Percentiles rank a stretch among this genome's conserved stretches.
phyloP scores from a whole-genome alignment of 2,329 filamentous ascomycete genomes.

The Botryosphaeria dothidea region DNA sequence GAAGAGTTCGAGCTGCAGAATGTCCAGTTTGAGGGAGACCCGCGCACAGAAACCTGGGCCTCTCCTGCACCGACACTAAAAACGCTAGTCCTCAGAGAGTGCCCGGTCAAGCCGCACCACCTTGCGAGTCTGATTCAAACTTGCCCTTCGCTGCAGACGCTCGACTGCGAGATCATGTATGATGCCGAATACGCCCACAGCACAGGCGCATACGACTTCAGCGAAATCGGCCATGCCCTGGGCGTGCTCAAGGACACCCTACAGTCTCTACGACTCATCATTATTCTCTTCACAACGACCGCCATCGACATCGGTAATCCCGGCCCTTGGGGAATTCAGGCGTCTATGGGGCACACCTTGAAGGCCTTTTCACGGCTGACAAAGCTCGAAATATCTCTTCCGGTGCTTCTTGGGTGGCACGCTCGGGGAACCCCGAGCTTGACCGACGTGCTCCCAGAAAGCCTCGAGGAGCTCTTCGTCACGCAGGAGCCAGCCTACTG shows the following conservation, averaged over 20 bases:
- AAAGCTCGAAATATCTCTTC: not conserved
- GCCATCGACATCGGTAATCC: not conserved
- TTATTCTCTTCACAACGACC: not conserved
- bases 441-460: not conserved
- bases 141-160: not conserved
- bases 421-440: not conserved
- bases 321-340: not conserved
- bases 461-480: not conserved
- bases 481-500: not conserved
- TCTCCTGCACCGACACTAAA: not conserved
- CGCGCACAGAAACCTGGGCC: not conserved
- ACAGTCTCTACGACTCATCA: not conserved
- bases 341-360: not conserved
- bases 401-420: not conserved
- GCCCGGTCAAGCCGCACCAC: not conserved
- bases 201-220: not conserved
- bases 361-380: not conserved
- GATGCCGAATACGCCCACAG: not conserved
- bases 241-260: not conserved
- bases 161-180: not conserved
- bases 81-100: not conserved
- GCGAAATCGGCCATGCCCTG: not conserved
- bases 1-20: not conserved
- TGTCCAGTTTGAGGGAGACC: not conserved
- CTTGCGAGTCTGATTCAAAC: not conserved